Percentiles rank a stretch among this genome's conserved stretches.
These are phyloP conservation scores for Trypanosoma rangeli DNA, from an alignment of 208 protist species.

Conservation along the genomic window DNA sequence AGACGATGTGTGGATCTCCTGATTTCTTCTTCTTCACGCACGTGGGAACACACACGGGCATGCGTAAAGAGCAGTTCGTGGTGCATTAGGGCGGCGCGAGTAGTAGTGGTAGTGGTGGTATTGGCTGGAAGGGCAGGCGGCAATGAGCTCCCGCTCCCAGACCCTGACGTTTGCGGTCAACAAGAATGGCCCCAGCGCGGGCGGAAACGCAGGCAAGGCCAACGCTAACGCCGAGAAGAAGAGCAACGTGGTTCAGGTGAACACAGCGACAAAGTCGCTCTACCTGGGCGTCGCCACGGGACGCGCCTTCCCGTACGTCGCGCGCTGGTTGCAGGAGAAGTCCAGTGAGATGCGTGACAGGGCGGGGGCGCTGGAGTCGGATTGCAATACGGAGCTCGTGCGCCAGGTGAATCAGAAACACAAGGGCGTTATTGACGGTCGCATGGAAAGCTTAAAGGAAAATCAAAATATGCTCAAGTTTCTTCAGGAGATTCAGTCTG, in stretches of 20 bases:
- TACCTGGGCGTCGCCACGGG: constrained; percentile 35
- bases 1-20: constrained; percentile 6
- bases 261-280: constrained; percentile 22
- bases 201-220: not conserved
- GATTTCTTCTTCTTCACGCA: constrained; percentile 7
- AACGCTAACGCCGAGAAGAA: constrained; percentile 1
- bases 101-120: not conserved
- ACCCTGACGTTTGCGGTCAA: not conserved
- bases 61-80: too few species aligned
- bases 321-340: constrained; percentile 32
- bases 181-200: not conserved
- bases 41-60: not conserved
- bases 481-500: constrained; percentile 17
- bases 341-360: constrained; percentile 22
- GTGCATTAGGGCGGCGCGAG: not conserved
- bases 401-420: not conserved
- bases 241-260: constrained; percentile 5
- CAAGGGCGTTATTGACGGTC: constrained; percentile 2
- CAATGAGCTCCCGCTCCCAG: constrained; percentile 4
- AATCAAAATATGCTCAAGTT: constrained; percentile 7
- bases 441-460: not conserved
- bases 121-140: too few species aligned
- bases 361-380: not conserved
- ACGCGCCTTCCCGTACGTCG: constrained; percentile 42
- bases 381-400: not conserved